Conservation (phyloP, 2,329 filamentous ascomycete species). For the Teratosphaeriaceae sp. region DNA sequence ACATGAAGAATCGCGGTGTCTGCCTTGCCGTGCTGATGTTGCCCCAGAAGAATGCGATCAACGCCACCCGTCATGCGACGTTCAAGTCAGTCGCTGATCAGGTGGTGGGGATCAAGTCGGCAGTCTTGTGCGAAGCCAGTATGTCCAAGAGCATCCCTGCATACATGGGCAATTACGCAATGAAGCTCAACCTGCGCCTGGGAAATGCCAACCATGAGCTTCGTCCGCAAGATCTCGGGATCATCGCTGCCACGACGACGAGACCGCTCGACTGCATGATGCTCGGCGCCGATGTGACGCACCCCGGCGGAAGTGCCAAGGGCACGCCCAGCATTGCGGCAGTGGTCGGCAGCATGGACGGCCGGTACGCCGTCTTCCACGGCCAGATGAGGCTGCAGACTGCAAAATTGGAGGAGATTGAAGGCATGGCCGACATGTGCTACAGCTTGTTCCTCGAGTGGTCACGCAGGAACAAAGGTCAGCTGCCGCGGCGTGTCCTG, state of each 20-base stretch:
- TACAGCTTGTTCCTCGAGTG: slow-evolving; percentile 21
- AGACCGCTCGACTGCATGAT: slow-evolving; percentile 30
- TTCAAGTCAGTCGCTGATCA: slow-evolving; percentile 11
- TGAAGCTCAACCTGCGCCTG: slow-evolving; percentile 16
- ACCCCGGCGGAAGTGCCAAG: slow-evolving; percentile 26
- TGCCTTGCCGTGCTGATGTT: slow-evolving; percentile 7
- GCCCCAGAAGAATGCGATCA: not conserved
- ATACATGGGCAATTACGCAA: slow-evolving; percentile 11
- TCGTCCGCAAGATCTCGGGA: not conserved
- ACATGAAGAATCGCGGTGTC: too few relatives aligned
- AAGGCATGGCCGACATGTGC: slow-evolving; percentile 24
- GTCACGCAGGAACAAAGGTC: slow-evolving; percentile 6
- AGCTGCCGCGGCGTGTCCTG: slow-evolving; percentile 17
- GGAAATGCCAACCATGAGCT: slow-evolving; percentile 11
- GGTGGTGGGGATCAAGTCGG: slow-evolving; percentile 6
- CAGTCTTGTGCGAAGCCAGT: slow-evolving; percentile 5
- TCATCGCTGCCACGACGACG: not conserved
- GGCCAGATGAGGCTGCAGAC: slow-evolving; percentile 33
- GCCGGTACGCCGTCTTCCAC: slow-evolving; percentile 24
- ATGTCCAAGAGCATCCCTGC: slow-evolving; percentile 3
- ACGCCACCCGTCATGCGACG: not conserved
- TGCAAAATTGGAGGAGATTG: slow-evolving; percentile 22
- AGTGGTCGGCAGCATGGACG: slow-evolving; percentile 35
- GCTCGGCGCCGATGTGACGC: slow-evolving; percentile 39
- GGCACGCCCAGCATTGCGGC: slow-evolving; percentile 35